Conservation (phyloP, 352 stramenopile genomes). For the Globisporangium spiculum region DNA sequence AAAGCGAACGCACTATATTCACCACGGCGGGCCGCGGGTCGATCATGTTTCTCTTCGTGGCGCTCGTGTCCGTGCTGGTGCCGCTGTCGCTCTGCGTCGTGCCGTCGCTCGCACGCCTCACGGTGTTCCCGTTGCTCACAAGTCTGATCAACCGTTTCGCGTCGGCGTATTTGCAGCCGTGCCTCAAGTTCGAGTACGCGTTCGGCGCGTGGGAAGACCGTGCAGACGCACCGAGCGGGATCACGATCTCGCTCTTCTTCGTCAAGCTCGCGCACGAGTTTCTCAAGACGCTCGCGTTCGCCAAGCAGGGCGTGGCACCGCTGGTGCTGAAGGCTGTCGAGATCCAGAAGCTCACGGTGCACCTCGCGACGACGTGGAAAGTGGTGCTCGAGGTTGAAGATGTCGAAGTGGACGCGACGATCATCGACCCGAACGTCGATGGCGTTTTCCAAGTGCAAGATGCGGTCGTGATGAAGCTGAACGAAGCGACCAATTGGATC, state of each 20-base stretch:
- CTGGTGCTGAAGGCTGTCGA: conserved; percentile 33
- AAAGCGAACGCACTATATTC: background rate
- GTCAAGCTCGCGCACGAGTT: conserved; percentile 50
- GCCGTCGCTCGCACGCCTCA: conserved; percentile 48
- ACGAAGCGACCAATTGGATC: conserved; percentile 38
- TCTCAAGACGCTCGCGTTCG: conserved; percentile 53
- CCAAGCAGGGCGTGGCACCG: conserved; percentile 53
- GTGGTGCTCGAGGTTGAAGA: conserved; percentile 53
- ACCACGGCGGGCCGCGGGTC: conserved; percentile 8
- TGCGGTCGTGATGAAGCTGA: conserved; percentile 53
- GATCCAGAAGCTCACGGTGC: conserved; percentile 45
- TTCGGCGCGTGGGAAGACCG: conserved; percentile 45
- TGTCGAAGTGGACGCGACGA: conserved; percentile 35
- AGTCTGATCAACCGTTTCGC: conserved; percentile 53
- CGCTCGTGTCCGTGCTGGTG: conserved; percentile 50
- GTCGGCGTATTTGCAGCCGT: conserved; percentile 48
- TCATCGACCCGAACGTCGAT: conserved; percentile 42
- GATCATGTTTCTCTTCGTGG: conserved; percentile 40
- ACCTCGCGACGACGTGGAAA: conserved; percentile 51
- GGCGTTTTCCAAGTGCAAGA: conserved; percentile 47
- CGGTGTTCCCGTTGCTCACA: conserved; percentile 57
- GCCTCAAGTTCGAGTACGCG: conserved; percentile 44
- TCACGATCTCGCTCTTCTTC: conserved; percentile 54
- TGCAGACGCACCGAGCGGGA: conserved; percentile 30
- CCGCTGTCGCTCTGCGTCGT: conserved; percentile 65